Conservation (phyloP, 441 rosid genomes). For the Adansonia rubrostipa region DNA sequence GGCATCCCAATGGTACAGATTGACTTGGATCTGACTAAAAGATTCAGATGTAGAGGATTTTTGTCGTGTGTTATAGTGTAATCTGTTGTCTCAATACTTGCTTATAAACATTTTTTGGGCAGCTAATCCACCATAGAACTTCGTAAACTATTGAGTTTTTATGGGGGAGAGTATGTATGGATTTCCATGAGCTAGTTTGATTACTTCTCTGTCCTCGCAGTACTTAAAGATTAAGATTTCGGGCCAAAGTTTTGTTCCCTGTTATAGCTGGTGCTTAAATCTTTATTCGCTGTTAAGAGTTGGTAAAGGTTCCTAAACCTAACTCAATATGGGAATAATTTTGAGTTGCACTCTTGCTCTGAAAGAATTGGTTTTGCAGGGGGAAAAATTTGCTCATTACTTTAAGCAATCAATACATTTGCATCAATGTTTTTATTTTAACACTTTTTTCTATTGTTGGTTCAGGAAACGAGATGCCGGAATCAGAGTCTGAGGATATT, state of each 20-base stretch:
- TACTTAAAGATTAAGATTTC: neutral
- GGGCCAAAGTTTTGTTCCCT: neutral
- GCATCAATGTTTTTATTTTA: neutral
- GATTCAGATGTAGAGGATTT: neutral
- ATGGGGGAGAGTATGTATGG: neutral
- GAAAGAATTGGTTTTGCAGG: neutral
- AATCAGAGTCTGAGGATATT: constrained; percentile 61
- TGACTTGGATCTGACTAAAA: neutral
- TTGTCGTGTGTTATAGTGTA: neutral
- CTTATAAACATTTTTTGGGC: neutral
- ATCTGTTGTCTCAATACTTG: neutral
- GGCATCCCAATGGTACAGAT: neutral
- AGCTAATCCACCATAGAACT: neutral
- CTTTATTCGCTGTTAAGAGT: neutral
- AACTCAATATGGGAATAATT: neutral
- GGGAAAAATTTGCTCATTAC: neutral
- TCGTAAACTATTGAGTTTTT: neutral
- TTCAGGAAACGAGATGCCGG: constrained; percentile 62
- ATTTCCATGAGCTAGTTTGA: constrained; percentile 7
- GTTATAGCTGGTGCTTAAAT: neutral
- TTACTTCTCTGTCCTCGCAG: neutral
- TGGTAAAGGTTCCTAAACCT: neutral
- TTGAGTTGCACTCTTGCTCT: neutral
- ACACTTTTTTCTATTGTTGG: constrained; percentile 25
- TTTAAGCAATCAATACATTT: constrained; percentile 9